phyloP scores from a whole-genome alignment of 2,329 filamentous ascomycete genomes.

The Epichloe hybrida region DNA sequence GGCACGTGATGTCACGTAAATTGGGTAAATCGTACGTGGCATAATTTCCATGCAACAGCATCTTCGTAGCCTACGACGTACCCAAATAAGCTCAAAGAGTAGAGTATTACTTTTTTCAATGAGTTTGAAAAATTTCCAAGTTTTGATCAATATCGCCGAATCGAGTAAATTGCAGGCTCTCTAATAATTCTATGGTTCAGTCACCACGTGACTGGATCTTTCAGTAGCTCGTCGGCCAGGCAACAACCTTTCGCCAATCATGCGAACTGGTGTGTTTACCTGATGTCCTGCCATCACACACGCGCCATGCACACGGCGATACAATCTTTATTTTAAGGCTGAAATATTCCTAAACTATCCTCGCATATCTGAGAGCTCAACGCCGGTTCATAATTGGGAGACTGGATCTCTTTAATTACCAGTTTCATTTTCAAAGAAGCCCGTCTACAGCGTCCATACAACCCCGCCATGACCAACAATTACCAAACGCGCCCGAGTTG shows the following conservation, averaged over 20 bases:
- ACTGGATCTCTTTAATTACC: neutral
- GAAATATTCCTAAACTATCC: neutral
- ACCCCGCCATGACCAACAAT: neutral
- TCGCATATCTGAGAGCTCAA: neutral
- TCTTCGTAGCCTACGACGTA: neutral
- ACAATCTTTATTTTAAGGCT: neutral
- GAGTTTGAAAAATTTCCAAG: no score
- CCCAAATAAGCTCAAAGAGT: neutral
- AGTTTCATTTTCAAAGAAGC: neutral
- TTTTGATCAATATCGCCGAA: neutral
- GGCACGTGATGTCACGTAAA: conserved; percentile 25
- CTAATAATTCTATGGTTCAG: no score
- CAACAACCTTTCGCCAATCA: conserved; percentile 16
- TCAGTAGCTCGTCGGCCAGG: conserved; percentile 17
- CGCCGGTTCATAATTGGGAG: neutral
- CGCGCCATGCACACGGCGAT: neutral
- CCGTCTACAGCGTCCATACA: neutral
- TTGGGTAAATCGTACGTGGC: conserved; percentile 4
- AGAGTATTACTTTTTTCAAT: no score
- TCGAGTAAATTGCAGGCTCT: neutral
- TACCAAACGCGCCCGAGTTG: neutral
- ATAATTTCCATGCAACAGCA: neutral
- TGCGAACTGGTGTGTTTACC: conserved; percentile 11
- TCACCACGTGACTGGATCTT: neutral
- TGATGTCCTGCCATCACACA: neutral